phyloP scores from a whole-genome alignment of 306 rosid species.

The Gastrolobium villosum region DNA sequence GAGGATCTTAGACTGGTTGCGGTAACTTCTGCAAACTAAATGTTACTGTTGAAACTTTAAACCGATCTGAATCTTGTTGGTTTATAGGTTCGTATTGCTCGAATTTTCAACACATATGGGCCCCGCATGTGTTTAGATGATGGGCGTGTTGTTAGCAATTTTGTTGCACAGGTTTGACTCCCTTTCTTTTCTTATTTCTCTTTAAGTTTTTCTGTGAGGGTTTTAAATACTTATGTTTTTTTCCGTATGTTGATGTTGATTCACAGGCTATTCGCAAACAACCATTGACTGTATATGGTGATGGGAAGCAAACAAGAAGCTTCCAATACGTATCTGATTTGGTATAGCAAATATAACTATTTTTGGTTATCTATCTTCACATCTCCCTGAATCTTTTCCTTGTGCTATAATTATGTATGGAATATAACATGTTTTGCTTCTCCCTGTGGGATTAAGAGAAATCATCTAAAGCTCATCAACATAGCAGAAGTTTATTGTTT shows the following conservation, averaged over 20 bases:
- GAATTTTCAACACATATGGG: constrained; percentile 93
- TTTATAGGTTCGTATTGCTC: constrained; percentile 94
- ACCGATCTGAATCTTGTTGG: constrained; percentile 34
- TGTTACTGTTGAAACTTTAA: constrained; percentile 43
- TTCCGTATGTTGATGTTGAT: background rate
- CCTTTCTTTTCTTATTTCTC: background rate
- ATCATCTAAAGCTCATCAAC: background rate
- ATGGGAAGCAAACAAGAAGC: constrained; percentile 97
- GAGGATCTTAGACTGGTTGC: constrained; percentile 23
- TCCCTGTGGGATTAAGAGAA: background rate
- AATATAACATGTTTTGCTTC: background rate
- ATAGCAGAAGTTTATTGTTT: background rate
- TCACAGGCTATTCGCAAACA: constrained; percentile 91
- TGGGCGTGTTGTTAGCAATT: constrained; percentile 99
- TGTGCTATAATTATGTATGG: constrained; percentile 16
- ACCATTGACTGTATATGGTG: constrained; percentile 95
- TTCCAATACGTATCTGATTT: constrained; percentile 97
- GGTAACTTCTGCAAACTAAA: constrained; percentile 31
- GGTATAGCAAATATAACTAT: constrained; percentile 56
- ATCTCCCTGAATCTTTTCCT: constrained; percentile 8
- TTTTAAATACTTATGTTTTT: constrained; percentile 19
- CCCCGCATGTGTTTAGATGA: constrained; percentile 99
- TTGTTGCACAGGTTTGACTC: constrained; percentile 88
- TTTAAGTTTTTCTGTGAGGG: background rate
- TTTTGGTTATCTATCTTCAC: too few species aligned